Conservation (phyloP, 139 green algal species). For the Picocystis salinarum region DNA sequence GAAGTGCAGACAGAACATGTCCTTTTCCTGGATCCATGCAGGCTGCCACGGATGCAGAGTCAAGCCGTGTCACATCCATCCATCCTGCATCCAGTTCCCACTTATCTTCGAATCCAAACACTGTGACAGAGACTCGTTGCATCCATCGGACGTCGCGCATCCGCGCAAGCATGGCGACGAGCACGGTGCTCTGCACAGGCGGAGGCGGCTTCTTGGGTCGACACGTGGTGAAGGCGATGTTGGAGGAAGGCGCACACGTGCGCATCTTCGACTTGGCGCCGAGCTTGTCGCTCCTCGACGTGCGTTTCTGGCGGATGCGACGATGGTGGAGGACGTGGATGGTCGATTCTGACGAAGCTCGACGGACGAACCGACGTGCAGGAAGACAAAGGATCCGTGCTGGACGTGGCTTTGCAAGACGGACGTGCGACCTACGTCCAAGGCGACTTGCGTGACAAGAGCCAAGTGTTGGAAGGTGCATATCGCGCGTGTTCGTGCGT, state of each 20-base stretch:
- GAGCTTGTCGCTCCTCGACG: neutral
- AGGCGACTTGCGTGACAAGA: neutral
- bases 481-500: too few species aligned
- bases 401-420: neutral
- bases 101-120: too few species aligned
- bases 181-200: too few species aligned
- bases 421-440: neutral
- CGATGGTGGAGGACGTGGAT: neutral
- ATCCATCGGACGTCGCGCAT: too few species aligned
- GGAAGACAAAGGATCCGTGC: neutral
- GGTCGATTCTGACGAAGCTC: neutral
- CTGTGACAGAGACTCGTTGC: too few species aligned
- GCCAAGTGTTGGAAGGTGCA: neutral
- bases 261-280: constrained; percentile 11
- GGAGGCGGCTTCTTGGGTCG: constrained; percentile 63
- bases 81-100: too few species aligned
- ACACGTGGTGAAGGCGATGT: constrained; percentile 50
- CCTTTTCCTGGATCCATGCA: too few species aligned
- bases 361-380: neutral
- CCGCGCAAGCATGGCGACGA: too few species aligned
- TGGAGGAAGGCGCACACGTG: constrained; percentile 32
- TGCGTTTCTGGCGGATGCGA: neutral
- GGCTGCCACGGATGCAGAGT: too few species aligned
- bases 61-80: too few species aligned
- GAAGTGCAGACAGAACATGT: too few species aligned